Base-by-base conservation (phyloP, 1,284 basidiomycete genomes). In the Schizophyllum commune region DNA sequence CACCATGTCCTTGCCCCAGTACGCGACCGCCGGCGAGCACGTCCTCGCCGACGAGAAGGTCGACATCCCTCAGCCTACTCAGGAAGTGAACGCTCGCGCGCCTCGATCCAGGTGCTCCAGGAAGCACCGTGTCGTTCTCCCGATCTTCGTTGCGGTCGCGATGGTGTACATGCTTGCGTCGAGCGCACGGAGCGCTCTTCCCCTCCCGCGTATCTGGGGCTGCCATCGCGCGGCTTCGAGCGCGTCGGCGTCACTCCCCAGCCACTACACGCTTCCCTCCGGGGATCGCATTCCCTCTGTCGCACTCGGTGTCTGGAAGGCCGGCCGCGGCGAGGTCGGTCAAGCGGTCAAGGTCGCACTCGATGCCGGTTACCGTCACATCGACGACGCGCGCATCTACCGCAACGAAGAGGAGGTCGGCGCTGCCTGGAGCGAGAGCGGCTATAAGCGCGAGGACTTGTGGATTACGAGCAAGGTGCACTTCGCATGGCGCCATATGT, bases 351-450 rank as follows among this genome's bases (percentile, higher is more conserved):
- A 81, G 73, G 83, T 78, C 5, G 86, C 85, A 2, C 70, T 88
- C 61, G 73, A 77, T 27, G 72, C 78, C 7, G 85, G 88, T 0
- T 91, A 89, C 70, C 79, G 84, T 63, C 89, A 92, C 72, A 86
- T 94, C 59, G 91, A 93, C 69, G 86, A 81, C 47, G 91, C 89
- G 47, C 86, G 85, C 81, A 79, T 81, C 56, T 92, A 91, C 67
- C 66, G 85, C 76, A 93, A 92, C 71, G 89, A 92, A 73, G 82
- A 77, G 33, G 89, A 92, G 72, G 88, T 92, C 39, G 91, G 90
- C 3, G 58, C 84, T 68, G 91, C 88, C 39, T 76, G 92, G 68
- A 79, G 77, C 61, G 76, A 79, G 22, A 81, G 80, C 62, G 70
- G 79, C 22, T 75, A 91, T 1, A 77, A 83, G 52, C 81, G 90